Base-by-base conservation (phyloP, 2,329 filamentous ascomycete species). In the Ascochyta rabiei region DNA sequence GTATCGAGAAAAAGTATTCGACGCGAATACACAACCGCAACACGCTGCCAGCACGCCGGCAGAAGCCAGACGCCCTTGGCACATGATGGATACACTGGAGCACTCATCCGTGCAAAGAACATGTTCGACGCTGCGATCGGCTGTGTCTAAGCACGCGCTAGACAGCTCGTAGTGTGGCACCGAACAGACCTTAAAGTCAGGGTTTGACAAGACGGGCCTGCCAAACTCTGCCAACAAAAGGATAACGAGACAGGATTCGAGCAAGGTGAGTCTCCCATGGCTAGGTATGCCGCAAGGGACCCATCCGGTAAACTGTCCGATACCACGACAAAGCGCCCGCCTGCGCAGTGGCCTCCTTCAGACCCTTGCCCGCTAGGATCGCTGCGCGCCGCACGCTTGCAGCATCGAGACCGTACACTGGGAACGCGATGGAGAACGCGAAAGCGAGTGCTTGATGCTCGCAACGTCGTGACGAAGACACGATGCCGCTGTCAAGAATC, bases 71-170 rank as follows among this genome's bases (percentile, higher is more conserved):
- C 18, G 16, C 12, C 34, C 9, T 9, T 16, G 10, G 30, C 15
- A n/a, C n/a, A 28, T 5, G 16, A 10, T 16, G 6, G n/a, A 9
- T 23, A 21, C 16, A 6, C 10, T 16, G 13, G 23, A 9, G 30
- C 34, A 26, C 28, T 31, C 49, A 24, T 9, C 13, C 15, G 16
- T 7, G 10, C 2, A 16, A 15, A 12, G 10, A 6, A 2, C 3
- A 5, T 6, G 2, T 30, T 23, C 33, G 26, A 46, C 41, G 30
- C 28, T 37, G 26, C 43, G 28, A 35, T 34, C 10, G 34, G 15
- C 6, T 30, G 7, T 41, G 45, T 41, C 45, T 40, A 30, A 37
- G 40, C 34, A 21, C 31, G 28, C 51, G 46, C 37, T 49, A 37
- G 23, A n/a, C 3, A 23, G 23, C 18, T 40, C 15, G 16, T 18